Conservation (phyloP, 2,329 filamentous ascomycete genomes). For the Aureobasidium vineae region DNA sequence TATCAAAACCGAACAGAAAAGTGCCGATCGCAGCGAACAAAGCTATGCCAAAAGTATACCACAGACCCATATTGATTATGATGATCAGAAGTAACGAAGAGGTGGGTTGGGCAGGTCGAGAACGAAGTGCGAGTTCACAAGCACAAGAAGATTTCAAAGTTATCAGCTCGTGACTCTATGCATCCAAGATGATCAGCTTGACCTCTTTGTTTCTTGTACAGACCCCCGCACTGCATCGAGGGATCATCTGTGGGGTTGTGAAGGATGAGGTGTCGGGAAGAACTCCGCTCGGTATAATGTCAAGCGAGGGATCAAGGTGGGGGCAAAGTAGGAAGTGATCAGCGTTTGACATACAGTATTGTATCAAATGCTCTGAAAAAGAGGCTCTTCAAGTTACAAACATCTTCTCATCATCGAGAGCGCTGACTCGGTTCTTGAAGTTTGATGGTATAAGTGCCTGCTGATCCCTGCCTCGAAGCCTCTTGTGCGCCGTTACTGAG, state of each 20-base stretch:
- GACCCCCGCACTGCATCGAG: neutral
- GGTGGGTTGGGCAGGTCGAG: neutral
- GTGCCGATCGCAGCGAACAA: slow-evolving; percentile 60
- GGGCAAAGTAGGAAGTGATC: neutral
- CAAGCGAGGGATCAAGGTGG: neutral
- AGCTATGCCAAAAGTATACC: slow-evolving; percentile 54
- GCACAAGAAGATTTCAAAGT: neutral
- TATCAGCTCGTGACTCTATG: slow-evolving; percentile 3
- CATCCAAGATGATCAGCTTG: neutral
- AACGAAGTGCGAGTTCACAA: neutral
- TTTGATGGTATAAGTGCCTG: neutral
- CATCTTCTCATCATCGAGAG: neutral
- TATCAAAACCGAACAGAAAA: slow-evolving; percentile 61
- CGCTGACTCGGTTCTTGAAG: neutral
- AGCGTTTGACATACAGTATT: neutral
- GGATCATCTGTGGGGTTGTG: slow-evolving; percentile 4
- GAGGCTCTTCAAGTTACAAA: neutral
- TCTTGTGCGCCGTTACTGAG: neutral
- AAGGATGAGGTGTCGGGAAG: slow-evolving; percentile 7
- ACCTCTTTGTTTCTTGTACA: neutral
- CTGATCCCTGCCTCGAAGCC: neutral
- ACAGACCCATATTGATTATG: slow-evolving; percentile 40
- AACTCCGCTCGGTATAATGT: slow-evolving; percentile 18
- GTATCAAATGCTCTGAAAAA: neutral
- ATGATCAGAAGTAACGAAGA: neutral